These are phyloP conservation scores for Clarireedia hainanense DNA, from an alignment of 2,329 filamentous ascomycete genomes.

Conservation along the genomic window DNA sequence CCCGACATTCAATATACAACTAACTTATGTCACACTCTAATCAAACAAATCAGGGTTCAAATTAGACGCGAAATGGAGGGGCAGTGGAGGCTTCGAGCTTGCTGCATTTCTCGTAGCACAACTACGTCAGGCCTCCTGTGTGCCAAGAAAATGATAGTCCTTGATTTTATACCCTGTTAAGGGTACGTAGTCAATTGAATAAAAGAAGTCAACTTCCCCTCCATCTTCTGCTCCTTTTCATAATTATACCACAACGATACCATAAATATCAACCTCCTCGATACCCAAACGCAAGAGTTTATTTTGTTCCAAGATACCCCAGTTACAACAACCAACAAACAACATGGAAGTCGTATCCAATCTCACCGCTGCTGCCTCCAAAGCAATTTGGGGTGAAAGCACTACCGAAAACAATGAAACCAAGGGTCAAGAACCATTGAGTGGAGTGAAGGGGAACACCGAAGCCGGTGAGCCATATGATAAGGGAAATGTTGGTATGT, in stretches of 20 bases:
- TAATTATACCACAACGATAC: background rate
- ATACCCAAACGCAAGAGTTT: background rate
- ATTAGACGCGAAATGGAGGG: background rate
- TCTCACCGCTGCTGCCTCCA: conserved; percentile 38
- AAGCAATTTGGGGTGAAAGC: conserved; percentile 34
- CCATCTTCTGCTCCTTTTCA: background rate
- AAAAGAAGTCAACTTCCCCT: background rate
- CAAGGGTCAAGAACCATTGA: conserved; percentile 56
- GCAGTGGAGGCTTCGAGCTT: no score
- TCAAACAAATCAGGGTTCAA: no score
- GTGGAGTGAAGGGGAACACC: conserved; percentile 61
- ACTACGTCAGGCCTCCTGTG: background rate
- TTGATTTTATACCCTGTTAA: background rate
- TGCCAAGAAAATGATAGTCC: background rate
- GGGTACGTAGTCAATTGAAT: background rate
- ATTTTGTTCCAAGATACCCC: background rate
- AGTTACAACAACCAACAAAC: background rate
- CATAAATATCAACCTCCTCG: background rate
- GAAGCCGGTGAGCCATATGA: conserved; percentile 67
- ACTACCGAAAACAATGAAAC: conserved; percentile 9
- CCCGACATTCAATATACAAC: no score
- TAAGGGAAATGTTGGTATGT: conserved; percentile 54
- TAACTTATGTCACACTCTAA: no score
- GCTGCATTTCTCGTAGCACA: no score
- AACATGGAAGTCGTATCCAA: conserved; percentile 58